A percentile compares a stretch with the other conserved stretches of the same genome.
These are phyloP conservation scores for Geranomyces variabilis DNA, from an alignment of 192 early-diverging fungal genomes.

Conservation along the genomic window DNA sequence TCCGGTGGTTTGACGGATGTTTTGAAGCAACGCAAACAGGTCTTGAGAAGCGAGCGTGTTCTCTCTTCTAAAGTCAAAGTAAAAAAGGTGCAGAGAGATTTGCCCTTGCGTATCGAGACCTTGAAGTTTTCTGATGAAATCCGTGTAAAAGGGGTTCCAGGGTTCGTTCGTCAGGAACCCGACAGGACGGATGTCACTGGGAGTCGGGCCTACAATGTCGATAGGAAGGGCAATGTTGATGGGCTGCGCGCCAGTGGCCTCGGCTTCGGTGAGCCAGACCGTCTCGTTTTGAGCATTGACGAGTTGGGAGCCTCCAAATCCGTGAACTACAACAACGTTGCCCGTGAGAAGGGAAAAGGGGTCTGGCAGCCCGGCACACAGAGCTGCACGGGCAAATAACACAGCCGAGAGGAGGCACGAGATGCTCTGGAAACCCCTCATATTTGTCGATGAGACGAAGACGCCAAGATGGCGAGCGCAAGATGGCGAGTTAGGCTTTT, in stretches of 20 bases:
- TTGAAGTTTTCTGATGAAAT: neutral
- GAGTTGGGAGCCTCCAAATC: constrained; percentile 5
- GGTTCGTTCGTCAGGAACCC: neutral
- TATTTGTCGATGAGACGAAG: no score
- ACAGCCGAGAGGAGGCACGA: no score
- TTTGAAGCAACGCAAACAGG: neutral
- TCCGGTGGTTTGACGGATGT: neutral
- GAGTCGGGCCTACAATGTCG: neutral
- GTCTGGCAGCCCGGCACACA: neutral
- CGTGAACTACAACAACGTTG: constrained; percentile 7
- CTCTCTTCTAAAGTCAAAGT: neutral
- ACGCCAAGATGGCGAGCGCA: no score
- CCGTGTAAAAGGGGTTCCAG: constrained; percentile 10
- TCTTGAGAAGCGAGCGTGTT: neutral
- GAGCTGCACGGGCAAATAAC: no score
- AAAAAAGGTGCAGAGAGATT: neutral
- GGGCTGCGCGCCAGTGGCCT: neutral
- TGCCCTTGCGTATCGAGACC: neutral
- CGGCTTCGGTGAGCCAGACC: neutral
- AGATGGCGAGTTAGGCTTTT: no score
- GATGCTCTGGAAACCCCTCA: no score
- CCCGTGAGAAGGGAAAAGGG: neutral
- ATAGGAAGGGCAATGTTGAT: neutral
- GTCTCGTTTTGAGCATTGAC: constrained; percentile 4
- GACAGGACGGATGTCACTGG: neutral